Evolutionary conservation across 208 protist species (phyloP), one percentile per base, ranked within the genome.

Genomic region (Wallacemonas rigidus): DNA sequence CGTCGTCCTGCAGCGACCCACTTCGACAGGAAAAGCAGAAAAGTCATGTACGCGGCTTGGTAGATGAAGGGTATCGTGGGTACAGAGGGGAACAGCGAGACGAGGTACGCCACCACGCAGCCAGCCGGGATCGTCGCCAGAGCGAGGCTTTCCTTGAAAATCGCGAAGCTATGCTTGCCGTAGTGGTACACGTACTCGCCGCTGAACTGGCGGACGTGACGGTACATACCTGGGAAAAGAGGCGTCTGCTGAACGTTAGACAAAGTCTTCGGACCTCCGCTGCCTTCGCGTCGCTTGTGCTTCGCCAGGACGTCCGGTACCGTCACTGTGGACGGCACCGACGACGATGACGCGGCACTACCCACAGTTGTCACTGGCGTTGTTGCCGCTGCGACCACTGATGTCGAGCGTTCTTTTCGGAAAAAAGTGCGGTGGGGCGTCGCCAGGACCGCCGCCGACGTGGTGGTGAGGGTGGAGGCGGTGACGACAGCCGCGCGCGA

Each of bases 141-240:
- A 3, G 80, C 80, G 5, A 72, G 62, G 50, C 82, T 81, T 62
- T 95, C 88, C 9, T 80, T 69, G 40, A 90, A 54, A 11, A 95
- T 89, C n/a, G 76, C 71, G 56, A 81, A 86, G 43, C 86, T 89
- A 77, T 95, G 86, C 39, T 61, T 67, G 26, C 83, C 86, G 78
- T 95, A 92, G 74, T 88, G 50, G 79, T 93, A 95, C 14, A 77
- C 76, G 71, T 92, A 74, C 67, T 93, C 82, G n/a, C 90, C 87
- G 39, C 91, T 88, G 78, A 95, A 95, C 51, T 72, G 56, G 6
- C 71, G 74, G 41, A 91, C 86, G 12, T 78, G 67, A 15, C 73
- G 75, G 43, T 78, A 82, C 79, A 81, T 83, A 48, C 86, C 87
- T 0, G 90, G 86, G 50, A 83, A 93, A 50, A 93, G 69, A 2